These are phyloP conservation scores for Russula compacta DNA, from an alignment of 768 basidiomycete genomes.

Conservation along the genomic window DNA sequence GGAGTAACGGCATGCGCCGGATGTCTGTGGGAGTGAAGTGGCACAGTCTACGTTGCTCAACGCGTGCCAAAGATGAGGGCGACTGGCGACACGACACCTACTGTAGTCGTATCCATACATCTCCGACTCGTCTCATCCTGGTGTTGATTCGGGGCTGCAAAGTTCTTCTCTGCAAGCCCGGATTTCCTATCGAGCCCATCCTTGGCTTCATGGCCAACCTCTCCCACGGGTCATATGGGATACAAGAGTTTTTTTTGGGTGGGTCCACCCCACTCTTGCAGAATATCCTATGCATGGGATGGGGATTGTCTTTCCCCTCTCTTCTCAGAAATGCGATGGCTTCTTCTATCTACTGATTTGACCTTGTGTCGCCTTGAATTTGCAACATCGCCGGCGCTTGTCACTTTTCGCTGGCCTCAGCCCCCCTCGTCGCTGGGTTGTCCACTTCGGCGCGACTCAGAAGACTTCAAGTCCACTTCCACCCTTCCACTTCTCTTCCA, in stretches of 20 bases:
- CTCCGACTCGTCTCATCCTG: constrained; percentile 1
- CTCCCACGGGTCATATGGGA: not conserved
- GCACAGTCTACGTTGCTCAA: no score
- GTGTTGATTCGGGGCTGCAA: no score
- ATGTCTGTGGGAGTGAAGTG: no score
- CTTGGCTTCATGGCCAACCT: not conserved
- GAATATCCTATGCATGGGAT: not conserved
- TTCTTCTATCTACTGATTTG: not conserved
- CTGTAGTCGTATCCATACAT: not conserved
- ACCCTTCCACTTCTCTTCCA: not conserved
- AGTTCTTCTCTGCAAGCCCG: not conserved
- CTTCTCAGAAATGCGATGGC: not conserved
- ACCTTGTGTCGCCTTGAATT: not conserved
- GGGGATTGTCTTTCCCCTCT: not conserved
- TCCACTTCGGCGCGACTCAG: not conserved
- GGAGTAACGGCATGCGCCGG: constrained; percentile 24
- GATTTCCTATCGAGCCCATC: not conserved
- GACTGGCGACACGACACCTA: no score
- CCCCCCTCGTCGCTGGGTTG: not conserved
- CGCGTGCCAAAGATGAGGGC: no score
- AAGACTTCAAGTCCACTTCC: not conserved
- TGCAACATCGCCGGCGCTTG: not conserved
- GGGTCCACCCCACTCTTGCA: not conserved
- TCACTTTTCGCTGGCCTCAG: not conserved
- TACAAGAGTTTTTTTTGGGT: not conserved